Evolutionary conservation across 169 alveolate genomes (phyloP).

Genomic region (Theileria annulata): DNA sequence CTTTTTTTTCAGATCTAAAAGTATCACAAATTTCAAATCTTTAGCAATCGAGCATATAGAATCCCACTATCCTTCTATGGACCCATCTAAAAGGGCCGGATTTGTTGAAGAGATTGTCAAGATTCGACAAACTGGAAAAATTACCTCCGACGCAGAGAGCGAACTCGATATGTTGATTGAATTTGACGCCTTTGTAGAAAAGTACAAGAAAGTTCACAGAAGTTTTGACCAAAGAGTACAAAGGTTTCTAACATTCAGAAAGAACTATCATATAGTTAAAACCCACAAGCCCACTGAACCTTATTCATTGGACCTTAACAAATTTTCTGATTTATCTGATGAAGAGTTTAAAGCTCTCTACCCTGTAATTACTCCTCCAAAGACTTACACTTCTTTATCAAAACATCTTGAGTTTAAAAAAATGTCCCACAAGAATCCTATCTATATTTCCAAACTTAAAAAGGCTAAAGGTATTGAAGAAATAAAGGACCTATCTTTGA

Average conservation of each 20-base stretch:
- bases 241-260: conserved; percentile 28
- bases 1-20: not conserved
- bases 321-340: conserved; percentile 40
- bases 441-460: conserved; percentile 35
- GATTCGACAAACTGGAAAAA: conserved; percentile 6
- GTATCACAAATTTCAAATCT: not conserved
- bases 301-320: conserved; percentile 26
- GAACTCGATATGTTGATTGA: conserved; percentile 14
- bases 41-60: not conserved
- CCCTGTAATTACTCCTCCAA: conserved; percentile 12
- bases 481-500: not conserved
- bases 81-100: not conserved
- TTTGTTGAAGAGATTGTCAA: not conserved
- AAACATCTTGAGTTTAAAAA: not conserved
- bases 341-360: conserved; percentile 26
- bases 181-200: conserved; percentile 40
- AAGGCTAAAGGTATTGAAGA: conserved; percentile 23
- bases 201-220: conserved; percentile 25
- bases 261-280: conserved; percentile 37
- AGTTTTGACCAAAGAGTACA: conserved; percentile 37
- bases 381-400: conserved; percentile 1
- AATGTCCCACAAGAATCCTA: not conserved
- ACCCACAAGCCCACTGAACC: conserved; percentile 23
- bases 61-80: not conserved
- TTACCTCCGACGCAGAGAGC: conserved; percentile 5